Base-by-base conservation (phyloP, 768 basidiomycete genomes). In the Lactarius deliciosus region DNA sequence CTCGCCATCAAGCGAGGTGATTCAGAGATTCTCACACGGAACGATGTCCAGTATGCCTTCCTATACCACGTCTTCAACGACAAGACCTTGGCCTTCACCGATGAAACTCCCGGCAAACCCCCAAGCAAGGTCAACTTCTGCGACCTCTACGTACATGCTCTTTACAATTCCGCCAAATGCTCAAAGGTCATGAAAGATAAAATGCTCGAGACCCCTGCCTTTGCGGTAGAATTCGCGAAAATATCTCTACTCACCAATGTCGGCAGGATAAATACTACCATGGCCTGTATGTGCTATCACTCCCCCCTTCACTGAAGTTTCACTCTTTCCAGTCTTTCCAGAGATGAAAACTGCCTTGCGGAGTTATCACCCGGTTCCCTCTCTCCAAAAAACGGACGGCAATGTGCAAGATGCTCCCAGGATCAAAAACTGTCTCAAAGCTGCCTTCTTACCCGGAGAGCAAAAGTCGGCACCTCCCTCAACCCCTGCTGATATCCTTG, bases 341-440 rank as follows among this genome's bases (percentile, higher is more conserved):
- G 92, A 94, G 80, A 94, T 95, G 93, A 91, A 92, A 76, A 95
- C 94, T 6, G 90, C 91, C 22, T 79, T 95, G 63, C 81, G 93
- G 73, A 92, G 91, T 62, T 95, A 95, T 76, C 94, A 95, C 73
- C 92, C 94, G 34, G 86, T 94, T n/a, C 94, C 94, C 11, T 90
- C 89, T 36, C 79, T 95, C 32, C 93, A 95, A 75, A 91, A 91
- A 79, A 91, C 92, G 18, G 88, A 90, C 70, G 90, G 89, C 20
- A 93, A 94, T 75, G 85, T 92, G 8, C 92, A 94, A 75, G 93
- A 96, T 75, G 93, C 93, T 47, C 93, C 94, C 25, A 86, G 94
- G 67, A 92, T 96, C 76, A 96, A 96, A 77, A 92, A 92, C 69
- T 90, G 90, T 74, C 81, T 96, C 60, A 95, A 94, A 74, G 91